Conservation (phyloP, 805 yeast species). For the Kuraishia piskuri region DNA sequence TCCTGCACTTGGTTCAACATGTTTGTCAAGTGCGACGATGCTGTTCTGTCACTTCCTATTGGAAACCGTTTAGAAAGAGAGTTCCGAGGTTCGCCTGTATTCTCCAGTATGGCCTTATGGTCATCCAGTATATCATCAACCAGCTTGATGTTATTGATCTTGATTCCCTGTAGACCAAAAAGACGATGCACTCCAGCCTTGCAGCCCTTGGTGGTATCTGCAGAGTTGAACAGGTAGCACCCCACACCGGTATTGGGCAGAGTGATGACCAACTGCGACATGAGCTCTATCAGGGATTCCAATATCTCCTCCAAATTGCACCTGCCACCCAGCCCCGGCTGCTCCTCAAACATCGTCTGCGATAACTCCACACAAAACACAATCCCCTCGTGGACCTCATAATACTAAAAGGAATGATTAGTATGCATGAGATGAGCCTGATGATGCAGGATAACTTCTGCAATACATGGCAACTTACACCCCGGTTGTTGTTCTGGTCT, state of each 20-base stretch:
- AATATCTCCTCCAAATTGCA: slow-evolving; percentile 46
- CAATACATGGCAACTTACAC: not conserved
- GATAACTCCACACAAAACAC: slow-evolving; percentile 48
- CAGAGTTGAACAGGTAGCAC: slow-evolving; percentile 50
- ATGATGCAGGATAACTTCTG: not conserved
- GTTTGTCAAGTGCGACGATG: slow-evolving; percentile 24
- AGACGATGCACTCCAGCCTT: slow-evolving; percentile 39
- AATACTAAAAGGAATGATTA: slow-evolving; percentile 18
- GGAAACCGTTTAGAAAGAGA: slow-evolving; percentile 20
- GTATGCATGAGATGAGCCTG: not conserved
- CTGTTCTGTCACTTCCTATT: slow-evolving; percentile 12
- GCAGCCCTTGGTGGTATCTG: slow-evolving; percentile 16
- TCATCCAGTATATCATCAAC: slow-evolving; percentile 45
- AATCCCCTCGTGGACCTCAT: slow-evolving; percentile 48
- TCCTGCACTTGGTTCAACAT: slow-evolving; percentile 46
- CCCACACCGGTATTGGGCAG: slow-evolving; percentile 71
- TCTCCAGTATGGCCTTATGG: slow-evolving; percentile 10
- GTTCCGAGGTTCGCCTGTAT: slow-evolving; percentile 6
- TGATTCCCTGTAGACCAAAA: slow-evolving; percentile 45
- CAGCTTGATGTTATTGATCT: slow-evolving; percentile 46
- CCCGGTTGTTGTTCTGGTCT: not conserved
- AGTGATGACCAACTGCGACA: slow-evolving; percentile 57
- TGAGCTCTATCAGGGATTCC: slow-evolving; percentile 47
- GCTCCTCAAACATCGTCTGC: slow-evolving; percentile 26
- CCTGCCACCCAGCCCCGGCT: slow-evolving; percentile 21